These are phyloP conservation scores for Fraxinus pennsylvanica DNA, from an alignment of 257 asterid species.

Conservation along the genomic window DNA sequence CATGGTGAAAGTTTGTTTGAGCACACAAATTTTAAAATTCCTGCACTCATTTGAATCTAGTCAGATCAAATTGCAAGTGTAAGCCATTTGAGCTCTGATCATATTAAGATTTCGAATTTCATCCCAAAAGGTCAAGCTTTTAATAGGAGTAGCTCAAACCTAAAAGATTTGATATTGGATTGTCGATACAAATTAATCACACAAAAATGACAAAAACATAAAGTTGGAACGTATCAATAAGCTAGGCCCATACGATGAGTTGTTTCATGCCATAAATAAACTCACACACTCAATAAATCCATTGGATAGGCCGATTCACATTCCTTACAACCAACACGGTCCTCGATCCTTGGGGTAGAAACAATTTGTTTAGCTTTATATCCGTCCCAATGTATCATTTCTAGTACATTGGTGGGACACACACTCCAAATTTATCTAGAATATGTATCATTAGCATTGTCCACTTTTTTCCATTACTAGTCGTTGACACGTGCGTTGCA, in stretches of 20 bases:
- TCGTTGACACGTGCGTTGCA: too few relatives aligned
- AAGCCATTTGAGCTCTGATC: too few relatives aligned
- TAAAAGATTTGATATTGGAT: background rate
- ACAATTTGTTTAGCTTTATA: constrained; percentile 20
- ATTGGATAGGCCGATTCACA: background rate
- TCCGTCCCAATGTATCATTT: constrained; percentile 8
- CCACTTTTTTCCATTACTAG: background rate
- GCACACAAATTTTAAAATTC: too few relatives aligned
- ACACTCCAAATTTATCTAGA: background rate
- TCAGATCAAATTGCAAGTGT: too few relatives aligned
- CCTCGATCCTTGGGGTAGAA: constrained; percentile 11
- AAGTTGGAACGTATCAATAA: background rate
- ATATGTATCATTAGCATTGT: background rate
- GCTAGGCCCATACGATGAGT: background rate
- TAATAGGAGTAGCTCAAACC: too few relatives aligned
- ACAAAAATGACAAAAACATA: background rate
- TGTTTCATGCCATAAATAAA: constrained; percentile 5
- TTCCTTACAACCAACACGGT: background rate
- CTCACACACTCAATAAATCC: background rate
- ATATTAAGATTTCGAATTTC: too few relatives aligned
- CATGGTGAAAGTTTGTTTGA: too few relatives aligned
- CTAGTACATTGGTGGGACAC: background rate
- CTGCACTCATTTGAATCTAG: too few relatives aligned
- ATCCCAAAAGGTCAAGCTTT: too few relatives aligned
- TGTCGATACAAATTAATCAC: background rate